Conservation (phyloP, 345 rosid species). For the Eucalyptus caleyi region DNA sequence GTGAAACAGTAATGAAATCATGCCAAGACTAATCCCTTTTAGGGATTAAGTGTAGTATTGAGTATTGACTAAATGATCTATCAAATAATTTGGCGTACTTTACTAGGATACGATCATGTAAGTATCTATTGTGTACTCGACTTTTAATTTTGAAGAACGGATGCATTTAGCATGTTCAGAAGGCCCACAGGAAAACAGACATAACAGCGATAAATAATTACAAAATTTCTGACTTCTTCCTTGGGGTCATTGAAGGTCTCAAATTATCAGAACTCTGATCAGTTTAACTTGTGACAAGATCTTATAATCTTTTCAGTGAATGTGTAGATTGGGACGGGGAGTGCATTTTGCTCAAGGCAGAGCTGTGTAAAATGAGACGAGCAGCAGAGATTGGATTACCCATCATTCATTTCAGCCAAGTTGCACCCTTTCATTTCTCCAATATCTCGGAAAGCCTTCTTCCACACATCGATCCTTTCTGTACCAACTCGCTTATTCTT, state of each 20-base stretch:
- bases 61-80: neutral
- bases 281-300: neutral
- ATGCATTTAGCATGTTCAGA: neutral
- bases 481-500: neutral
- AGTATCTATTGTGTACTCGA: neutral
- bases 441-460: neutral
- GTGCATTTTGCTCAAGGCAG: neutral
- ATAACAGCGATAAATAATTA: neutral
- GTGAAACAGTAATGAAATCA: neutral
- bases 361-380: accelerated
- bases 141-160: neutral
- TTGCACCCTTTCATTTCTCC: neutral
- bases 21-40: neutral
- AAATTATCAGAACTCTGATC: neutral
- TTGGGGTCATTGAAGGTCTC: neutral
- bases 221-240: neutral
- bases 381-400: neutral
- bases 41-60: neutral
- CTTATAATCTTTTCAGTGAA: neutral
- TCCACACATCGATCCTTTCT: neutral
- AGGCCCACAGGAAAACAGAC: neutral
- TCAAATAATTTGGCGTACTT: accelerated
- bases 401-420: neutral
- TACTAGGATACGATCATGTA: neutral
- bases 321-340: accelerated